Evolutionary conservation across 306 rosid genomes (phyloP).

Genomic region (Lablab purpureus): DNA sequence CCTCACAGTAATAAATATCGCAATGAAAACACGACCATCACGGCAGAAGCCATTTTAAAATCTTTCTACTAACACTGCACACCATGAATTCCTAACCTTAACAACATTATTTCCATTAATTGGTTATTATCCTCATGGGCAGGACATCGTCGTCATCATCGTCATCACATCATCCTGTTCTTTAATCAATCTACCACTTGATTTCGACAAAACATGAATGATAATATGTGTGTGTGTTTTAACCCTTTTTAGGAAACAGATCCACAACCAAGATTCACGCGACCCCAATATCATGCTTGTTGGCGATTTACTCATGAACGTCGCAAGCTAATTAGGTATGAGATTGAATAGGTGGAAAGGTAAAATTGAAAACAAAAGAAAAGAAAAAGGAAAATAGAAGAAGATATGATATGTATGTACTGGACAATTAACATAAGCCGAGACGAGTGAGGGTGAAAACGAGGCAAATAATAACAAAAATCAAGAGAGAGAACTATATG

Average conservation of each 20-base stretch:
- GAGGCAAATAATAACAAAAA: constrained; percentile 29
- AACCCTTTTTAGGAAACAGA: background rate
- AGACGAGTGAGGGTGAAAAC: constrained; percentile 5
- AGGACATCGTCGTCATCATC: background rate
- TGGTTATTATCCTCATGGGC: background rate
- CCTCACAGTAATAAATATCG: no score
- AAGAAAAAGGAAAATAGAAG: background rate
- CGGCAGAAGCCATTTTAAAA: background rate
- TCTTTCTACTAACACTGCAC: background rate
- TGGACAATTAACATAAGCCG: constrained; percentile 1
- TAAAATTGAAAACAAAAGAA: background rate
- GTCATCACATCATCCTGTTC: background rate
- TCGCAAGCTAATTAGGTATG: constrained; percentile 23
- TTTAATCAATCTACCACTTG: background rate
- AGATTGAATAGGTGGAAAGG: constrained; percentile 32
- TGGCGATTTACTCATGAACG: background rate
- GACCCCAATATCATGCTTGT: background rate
- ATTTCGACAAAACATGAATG: background rate
- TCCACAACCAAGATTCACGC: constrained; percentile 1
- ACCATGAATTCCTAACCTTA: background rate
- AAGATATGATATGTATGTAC: constrained; percentile 25
- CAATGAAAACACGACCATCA: background rate
- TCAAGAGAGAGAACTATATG: background rate
- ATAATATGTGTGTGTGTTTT: no score
- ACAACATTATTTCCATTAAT: background rate